Percentiles rank a stretch among this genome's conserved stretches.
Evolutionary conservation across 306 rosid genomes (phyloP).

Genomic region (Hylodesmum podocarpum): DNA sequence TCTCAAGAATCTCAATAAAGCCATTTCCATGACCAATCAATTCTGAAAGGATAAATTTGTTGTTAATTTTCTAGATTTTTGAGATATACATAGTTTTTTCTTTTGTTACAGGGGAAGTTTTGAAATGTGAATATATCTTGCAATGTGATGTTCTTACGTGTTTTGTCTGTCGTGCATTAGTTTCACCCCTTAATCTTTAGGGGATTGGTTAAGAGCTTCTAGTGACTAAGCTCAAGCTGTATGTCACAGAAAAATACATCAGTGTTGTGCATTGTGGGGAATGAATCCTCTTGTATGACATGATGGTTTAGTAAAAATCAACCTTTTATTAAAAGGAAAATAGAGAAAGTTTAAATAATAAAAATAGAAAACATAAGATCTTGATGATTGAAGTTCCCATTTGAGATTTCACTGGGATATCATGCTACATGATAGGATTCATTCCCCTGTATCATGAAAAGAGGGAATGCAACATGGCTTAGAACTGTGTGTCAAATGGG

Average conservation of each 20-base stretch:
- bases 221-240: not conserved
- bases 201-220: not conserved
- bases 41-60: not conserved
- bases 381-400: no score
- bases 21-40: conserved; percentile 48
- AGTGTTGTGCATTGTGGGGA: not conserved
- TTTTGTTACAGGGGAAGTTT: not conserved
- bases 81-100: not conserved
- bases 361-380: no score
- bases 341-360: no score
- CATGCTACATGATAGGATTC: no score
- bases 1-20: conserved; percentile 60
- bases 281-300: no score
- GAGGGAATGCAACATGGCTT: not conserved
- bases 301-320: no score
- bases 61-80: not conserved
- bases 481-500: not conserved
- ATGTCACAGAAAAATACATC: not conserved
- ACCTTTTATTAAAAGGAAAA: no score
- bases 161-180: not conserved
- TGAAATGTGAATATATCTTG: not conserved
- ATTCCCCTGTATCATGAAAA: no score
- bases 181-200: not conserved
- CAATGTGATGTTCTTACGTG: not conserved
- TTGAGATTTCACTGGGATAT: no score